Evolutionary conservation across 345 rosid species (phyloP), one percentile per base, ranked within the genome.

Genomic region (Mangifera indica): DNA sequence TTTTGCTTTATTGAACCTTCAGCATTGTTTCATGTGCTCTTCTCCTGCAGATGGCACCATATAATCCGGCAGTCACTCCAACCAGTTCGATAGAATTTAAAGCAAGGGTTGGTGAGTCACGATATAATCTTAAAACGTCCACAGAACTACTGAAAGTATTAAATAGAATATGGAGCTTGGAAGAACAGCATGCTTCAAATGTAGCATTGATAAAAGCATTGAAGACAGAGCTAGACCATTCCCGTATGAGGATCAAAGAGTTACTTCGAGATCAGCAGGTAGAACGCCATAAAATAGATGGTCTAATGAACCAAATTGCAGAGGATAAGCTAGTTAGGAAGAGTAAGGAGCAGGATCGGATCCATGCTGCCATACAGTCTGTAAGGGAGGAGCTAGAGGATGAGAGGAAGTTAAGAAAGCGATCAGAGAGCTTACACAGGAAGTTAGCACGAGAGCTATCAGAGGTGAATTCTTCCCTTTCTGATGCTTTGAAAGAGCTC

Each of bases 161-260:
- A 60, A 95, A 95, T 54, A 91, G 88, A 60, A 95, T 92, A 8
- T 95, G 98, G 99, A 95, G 91, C 77, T 84, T 91, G 48, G 98
- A 95, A 79, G 99, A 95, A 75, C 97, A 95, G 60, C 97, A 95
- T 63, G 81, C 90, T 2, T 83, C 93, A 10, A 92, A 89, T 49
- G 76, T 88, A 74, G 83, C 96, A 14, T 68, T 91, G 62, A 88
- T 92, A 61, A 91, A 86, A 76, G 83, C 93, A 29, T 72, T 91
- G 68, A 91, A 91, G 77, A 80, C 74, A 10, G 98, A 95, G 84
- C 82, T 89, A 63, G 90, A 90, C 65, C 91, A 89, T 77, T 82
- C 97, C 12, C 87, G 87, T 25, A 37, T 73, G 46, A 85, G 87
- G 75, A 84, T 88, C 76, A 95, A 88, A 58, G 96, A 92, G 84